Conservation (phyloP, 192 early-diverging fungal genomes). For the Rhizoclosmatium sp. region DNA sequence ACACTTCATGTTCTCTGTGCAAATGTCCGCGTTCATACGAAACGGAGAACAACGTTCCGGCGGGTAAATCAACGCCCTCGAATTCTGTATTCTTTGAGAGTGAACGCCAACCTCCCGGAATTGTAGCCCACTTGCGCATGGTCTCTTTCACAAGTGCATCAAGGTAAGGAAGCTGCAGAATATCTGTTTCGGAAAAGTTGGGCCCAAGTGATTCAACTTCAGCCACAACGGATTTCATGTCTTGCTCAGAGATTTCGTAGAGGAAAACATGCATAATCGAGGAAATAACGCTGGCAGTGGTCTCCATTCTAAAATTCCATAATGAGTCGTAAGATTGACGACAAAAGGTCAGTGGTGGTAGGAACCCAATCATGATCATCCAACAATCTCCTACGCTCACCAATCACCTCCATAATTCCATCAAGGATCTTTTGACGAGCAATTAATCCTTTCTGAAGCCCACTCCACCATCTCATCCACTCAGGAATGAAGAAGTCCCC, state of each 20-base stretch:
- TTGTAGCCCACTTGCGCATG: neutral
- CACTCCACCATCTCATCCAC: neutral
- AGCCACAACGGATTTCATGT: neutral
- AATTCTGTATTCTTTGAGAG: slow-evolving; percentile 10
- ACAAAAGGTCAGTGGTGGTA: too few relatives aligned
- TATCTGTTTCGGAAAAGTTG: neutral
- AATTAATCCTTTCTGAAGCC: neutral
- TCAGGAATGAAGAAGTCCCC: neutral
- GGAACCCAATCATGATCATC: neutral
- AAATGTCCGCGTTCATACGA: slow-evolving; percentile 1
- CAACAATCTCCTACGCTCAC: neutral
- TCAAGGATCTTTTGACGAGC: neutral
- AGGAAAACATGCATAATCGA: neutral
- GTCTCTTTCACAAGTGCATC: slow-evolving; percentile 28
- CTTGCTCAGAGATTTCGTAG: neutral
- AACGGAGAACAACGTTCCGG: neutral
- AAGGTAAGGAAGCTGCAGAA: neutral
- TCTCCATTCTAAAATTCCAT: neutral
- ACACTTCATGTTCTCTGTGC: slow-evolving; percentile 7
- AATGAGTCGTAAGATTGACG: neutral
- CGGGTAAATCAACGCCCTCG: neutral
- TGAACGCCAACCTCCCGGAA: neutral
- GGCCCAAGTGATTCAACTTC: neutral
- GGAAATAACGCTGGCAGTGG: neutral
- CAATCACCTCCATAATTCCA: neutral